Evolutionary conservation across 2,329 filamentous ascomycete species (phyloP), one percentile per base, ranked within the genome.

Genomic region (Pseudogymnoascus sp.): DNA sequence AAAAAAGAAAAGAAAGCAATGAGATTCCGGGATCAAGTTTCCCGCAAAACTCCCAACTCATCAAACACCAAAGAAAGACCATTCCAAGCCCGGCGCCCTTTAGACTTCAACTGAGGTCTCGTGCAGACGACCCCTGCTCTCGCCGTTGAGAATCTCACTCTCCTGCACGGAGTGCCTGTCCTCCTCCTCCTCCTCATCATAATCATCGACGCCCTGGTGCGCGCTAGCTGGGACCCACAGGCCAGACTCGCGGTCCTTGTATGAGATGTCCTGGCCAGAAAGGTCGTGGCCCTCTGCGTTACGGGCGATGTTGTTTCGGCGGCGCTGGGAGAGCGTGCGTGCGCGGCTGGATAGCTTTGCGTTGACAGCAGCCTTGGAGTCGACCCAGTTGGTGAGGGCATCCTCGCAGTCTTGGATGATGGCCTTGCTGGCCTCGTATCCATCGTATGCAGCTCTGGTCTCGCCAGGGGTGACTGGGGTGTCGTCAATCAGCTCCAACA

Each of bases 391-490:
- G 76, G 92, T 97, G 66, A 99, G 87, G 1, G 95, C 85, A 75
- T 98, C 93, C 79, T 99, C 95, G 77, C 95, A 99, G 78, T 99
- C 95, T 80, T 99, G 95, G 73, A 99, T 98, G 78, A 99, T 98
- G 68, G 90, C 93, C 80, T 97, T 98, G 84, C 91, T 96, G 67
- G 93, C 93, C 77, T 99, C 95, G 75, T 99, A 99, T 67, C 95
- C 95, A 73, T 99, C 95, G 74, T 99, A 99, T 1, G 95, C 93
- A 62, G 91, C 86, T 68, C 95, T 90, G 19, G 93, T 98, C 83
- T 99, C 95, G 71, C 95, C 95, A 23, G 95, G 95, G 5, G 95
- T 99, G 63, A 99, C 95, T 1, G 95, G 95, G 6, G 90, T 96
- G 75, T 99, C 95, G 74, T 99, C 95, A 69, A 99, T 88, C 57